A percentile compares a stretch with the other conserved stretches of the same genome.
phyloP scores from a whole-genome alignment of 1,284 basidiomycete species.

The Coniferiporia weirii region DNA sequence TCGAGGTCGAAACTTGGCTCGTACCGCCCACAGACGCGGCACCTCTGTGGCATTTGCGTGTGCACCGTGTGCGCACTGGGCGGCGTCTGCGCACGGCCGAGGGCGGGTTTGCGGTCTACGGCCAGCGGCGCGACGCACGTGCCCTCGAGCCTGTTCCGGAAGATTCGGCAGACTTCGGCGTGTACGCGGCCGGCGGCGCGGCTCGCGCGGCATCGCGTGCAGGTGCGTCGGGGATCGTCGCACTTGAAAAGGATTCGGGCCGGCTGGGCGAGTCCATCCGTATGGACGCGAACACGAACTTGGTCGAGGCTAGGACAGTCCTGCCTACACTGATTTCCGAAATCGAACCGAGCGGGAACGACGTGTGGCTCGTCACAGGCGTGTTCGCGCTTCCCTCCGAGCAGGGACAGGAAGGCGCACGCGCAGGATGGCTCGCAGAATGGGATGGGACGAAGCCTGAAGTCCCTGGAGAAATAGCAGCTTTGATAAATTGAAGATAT shows the following conservation, averaged over 20 bases:
- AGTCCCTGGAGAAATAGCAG: not conserved
- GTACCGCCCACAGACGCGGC: slow-evolving; percentile 53
- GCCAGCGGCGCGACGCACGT: slow-evolving; percentile 58
- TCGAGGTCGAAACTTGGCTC: slow-evolving; percentile 71
- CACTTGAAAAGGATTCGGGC: slow-evolving; percentile 35
- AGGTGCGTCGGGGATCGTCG: slow-evolving; percentile 59
- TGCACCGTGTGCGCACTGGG: slow-evolving; percentile 56
- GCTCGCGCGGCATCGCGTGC: slow-evolving; percentile 54
- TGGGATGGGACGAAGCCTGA: not conserved
- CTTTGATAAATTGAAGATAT: not conserved
- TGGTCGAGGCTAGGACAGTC: slow-evolving; percentile 64
- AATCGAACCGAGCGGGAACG: slow-evolving; percentile 35
- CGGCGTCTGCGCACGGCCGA: slow-evolving; percentile 55
- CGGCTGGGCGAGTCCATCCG: slow-evolving; percentile 48
- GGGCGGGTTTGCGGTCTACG: slow-evolving; percentile 69
- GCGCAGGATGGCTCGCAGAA: slow-evolving; percentile 37
- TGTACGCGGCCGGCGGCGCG: slow-evolving; percentile 36
- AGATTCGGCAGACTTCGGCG: slow-evolving; percentile 41
- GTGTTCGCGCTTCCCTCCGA: slow-evolving; percentile 59
- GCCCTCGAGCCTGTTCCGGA: slow-evolving; percentile 44
- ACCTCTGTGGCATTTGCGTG: slow-evolving; percentile 64
- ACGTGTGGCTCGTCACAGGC: slow-evolving; percentile 61
- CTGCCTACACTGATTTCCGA: slow-evolving; percentile 58
- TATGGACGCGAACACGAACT: slow-evolving; percentile 68
- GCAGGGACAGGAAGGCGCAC: slow-evolving; percentile 36